Conservation (phyloP, 495 filamentous ascomycete species). For the Tuber umbilicatum region DNA sequence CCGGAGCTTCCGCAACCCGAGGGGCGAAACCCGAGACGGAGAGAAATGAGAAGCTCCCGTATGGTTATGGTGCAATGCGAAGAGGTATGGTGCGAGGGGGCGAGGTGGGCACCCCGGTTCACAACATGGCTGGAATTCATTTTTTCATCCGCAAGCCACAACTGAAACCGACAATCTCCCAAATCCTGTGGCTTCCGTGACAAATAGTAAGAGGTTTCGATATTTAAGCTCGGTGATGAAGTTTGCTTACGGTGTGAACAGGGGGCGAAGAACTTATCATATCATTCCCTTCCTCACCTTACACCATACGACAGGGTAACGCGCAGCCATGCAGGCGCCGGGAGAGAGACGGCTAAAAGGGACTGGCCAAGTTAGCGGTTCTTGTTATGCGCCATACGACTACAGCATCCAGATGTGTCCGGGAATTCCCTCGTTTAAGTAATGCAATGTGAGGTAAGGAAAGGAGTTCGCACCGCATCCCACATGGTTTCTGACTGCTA, state of each 20-base stretch:
- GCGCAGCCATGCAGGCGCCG: not conserved
- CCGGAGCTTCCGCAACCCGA: too few species aligned
- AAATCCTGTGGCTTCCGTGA: not conserved
- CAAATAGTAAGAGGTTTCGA: too few species aligned
- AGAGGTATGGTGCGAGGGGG: not conserved
- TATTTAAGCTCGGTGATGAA: too few species aligned
- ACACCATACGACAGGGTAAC: not conserved
- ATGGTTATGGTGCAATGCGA: not conserved
- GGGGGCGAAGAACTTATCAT: too few species aligned
- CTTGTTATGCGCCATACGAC: not conserved
- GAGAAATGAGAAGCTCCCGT: not conserved
- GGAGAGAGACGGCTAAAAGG: not conserved
- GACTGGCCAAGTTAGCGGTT: not conserved
- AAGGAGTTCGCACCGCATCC: not conserved
- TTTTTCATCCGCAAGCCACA: not conserved
- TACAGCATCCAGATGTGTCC: not conserved
- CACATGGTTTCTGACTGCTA: not conserved
- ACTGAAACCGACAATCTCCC: not conserved
- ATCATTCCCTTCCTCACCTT: not conserved
- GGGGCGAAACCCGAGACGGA: not conserved
- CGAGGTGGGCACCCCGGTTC: not conserved
- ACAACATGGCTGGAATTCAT: not conserved
- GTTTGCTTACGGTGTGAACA: too few species aligned
- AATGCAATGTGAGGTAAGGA: not conserved
- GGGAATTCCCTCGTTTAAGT: not conserved